Evolutionary conservation across 75 land plant species (phyloP).

Genomic region (Isoetes taiwanensis): DNA sequence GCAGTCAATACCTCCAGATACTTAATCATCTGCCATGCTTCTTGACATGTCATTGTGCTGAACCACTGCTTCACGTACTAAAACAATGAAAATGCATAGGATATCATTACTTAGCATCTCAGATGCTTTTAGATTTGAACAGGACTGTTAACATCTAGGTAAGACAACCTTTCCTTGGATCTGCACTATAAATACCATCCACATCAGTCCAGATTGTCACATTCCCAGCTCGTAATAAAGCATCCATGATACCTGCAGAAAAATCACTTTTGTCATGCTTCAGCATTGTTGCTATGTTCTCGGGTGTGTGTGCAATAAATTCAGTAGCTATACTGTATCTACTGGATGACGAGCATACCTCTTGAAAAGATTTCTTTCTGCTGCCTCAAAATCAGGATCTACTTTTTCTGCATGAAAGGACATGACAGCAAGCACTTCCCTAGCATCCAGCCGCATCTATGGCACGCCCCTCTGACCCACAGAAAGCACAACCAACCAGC

Average conservation of each 20-base stretch:
- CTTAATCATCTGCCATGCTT: too few relatives aligned
- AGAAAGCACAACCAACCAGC: too few relatives aligned
- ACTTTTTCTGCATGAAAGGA: background rate
- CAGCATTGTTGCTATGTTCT: background rate
- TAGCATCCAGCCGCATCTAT: background rate
- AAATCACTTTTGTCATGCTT: conserved; percentile 1
- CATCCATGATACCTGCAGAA: background rate
- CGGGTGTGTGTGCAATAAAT: conserved; percentile 1
- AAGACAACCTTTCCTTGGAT: conserved; percentile 3
- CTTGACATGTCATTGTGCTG: too few relatives aligned
- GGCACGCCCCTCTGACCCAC: conserved; percentile 1
- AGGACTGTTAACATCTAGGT: too few relatives aligned
- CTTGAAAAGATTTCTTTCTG: background rate
- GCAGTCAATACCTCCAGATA: too few relatives aligned
- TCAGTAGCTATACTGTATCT: background rate
- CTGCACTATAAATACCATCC: conserved; percentile 6
- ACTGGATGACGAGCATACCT: conserved; percentile 5
- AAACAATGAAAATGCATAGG: too few relatives aligned
- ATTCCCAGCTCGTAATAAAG: background rate
- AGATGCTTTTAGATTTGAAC: too few relatives aligned
- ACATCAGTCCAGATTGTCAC: conserved; percentile 6
- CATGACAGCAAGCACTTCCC: background rate
- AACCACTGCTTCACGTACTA: too few relatives aligned
- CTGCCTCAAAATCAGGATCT: background rate
- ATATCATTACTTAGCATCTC: too few relatives aligned